Evolutionary conservation across 768 basidiomycete genomes (phyloP).

Genomic region (Serendipita sp.): DNA sequence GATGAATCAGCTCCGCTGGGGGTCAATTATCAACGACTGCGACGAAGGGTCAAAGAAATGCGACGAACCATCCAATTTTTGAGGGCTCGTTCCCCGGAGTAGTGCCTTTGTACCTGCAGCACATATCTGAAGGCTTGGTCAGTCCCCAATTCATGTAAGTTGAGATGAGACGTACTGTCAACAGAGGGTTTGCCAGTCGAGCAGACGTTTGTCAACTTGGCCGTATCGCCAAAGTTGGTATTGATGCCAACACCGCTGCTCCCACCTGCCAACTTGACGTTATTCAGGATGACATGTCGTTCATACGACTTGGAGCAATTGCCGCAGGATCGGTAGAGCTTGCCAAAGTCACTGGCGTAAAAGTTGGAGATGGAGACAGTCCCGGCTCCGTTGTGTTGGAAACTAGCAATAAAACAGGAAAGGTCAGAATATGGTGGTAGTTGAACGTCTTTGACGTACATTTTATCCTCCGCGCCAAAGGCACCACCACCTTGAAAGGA

Average conservation of each 20-base stretch:
- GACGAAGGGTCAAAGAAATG: not conserved
- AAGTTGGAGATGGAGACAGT: conserved; percentile 7
- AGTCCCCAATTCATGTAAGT: not conserved
- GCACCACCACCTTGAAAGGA: conserved; percentile 6
- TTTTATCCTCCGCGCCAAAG: not conserved
- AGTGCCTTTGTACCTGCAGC: conserved; percentile 6
- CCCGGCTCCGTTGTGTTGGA: conserved; percentile 3
- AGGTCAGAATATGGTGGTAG: not conserved
- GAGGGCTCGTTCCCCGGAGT: conserved; percentile 1
- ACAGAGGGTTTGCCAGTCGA: conserved; percentile 8
- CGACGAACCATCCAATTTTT: conserved; percentile 5
- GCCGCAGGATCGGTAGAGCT: not conserved
- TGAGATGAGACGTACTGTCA: not conserved
- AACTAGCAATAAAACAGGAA: no score
- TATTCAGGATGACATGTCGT: conserved; percentile 9
- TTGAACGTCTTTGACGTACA: not conserved
- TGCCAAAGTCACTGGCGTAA: not conserved
- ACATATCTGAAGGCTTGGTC: not conserved
- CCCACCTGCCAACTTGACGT: conserved; percentile 4
- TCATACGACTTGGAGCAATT: not conserved
- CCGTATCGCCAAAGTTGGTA: conserved; percentile 10
- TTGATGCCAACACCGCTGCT: conserved; percentile 8
- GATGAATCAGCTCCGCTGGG: not conserved
- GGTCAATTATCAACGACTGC: not conserved
- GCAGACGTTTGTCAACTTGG: conserved; percentile 8